Conservation (phyloP, 2,329 filamentous ascomycete genomes). For the Cordyceps cateniannulata region DNA sequence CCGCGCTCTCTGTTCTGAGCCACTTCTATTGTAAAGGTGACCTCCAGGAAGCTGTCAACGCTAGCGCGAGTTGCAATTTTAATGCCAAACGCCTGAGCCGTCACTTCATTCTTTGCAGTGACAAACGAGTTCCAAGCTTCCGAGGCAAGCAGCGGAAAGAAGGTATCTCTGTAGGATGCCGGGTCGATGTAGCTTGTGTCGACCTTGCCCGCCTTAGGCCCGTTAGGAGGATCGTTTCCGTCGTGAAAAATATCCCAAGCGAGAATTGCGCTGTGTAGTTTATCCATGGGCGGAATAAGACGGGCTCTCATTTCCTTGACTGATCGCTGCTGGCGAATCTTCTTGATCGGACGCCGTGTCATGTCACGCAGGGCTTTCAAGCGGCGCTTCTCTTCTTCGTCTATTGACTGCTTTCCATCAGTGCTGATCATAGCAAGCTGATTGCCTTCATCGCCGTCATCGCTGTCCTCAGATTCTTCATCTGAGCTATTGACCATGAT, state of each 20-base stretch:
- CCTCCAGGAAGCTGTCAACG: slow-evolving; percentile 88
- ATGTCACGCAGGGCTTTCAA: slow-evolving; percentile 45
- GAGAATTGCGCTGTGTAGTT: slow-evolving; percentile 78
- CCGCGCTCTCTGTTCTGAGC: slow-evolving; percentile 63
- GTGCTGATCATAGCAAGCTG: slow-evolving; percentile 42
- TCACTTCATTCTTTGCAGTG: slow-evolving; percentile 80
- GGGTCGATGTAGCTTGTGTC: slow-evolving; percentile 72
- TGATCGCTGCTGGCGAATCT: slow-evolving; percentile 71
- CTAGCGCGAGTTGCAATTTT: slow-evolving; percentile 82
- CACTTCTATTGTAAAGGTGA: slow-evolving; percentile 74
- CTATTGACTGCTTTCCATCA: slow-evolving; percentile 41
- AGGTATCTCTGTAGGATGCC: slow-evolving; percentile 76
- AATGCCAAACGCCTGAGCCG: slow-evolving; percentile 74
- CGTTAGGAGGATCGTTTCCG: slow-evolving; percentile 77
- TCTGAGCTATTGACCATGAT: slow-evolving; percentile 88
- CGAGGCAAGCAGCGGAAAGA: slow-evolving; percentile 81
- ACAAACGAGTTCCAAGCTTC: slow-evolving; percentile 96
- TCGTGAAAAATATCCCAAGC: slow-evolving; percentile 93
- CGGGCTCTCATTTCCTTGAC: slow-evolving; percentile 92
- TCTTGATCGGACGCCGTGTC: slow-evolving; percentile 70
- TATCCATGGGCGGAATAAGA: slow-evolving; percentile 79
- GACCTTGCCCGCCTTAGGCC: slow-evolving; percentile 67
- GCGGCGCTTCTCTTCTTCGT: slow-evolving; percentile 40
- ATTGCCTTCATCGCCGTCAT: slow-evolving; percentile 50
- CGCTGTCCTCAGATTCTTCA: slow-evolving; percentile 63